phyloP scores from a whole-genome alignment of 805 yeast genomes.

The Jamesozyma hellenica region DNA sequence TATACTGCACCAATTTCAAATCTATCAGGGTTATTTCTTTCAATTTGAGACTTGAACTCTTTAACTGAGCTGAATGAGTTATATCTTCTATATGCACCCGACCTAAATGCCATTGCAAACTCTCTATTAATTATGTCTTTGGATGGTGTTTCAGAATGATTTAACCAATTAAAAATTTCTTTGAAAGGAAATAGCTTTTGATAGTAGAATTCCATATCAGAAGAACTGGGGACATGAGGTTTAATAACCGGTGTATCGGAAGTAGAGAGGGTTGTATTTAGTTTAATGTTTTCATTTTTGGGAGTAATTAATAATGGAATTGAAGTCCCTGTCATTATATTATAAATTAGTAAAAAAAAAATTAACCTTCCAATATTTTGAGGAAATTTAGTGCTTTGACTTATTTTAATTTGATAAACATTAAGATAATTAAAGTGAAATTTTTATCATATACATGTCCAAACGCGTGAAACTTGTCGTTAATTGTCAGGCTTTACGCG shows the following conservation, averaged over 20 bases:
- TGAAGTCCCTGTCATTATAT: neutral
- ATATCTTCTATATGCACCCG: conserved; percentile 86
- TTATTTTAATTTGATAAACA: no score
- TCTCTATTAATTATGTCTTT: conserved; percentile 81
- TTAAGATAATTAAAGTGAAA: no score
- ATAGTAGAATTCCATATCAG: conserved; percentile 67
- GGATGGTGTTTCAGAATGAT: conserved; percentile 68
- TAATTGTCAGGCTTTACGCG: no score
- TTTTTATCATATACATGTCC: no score
- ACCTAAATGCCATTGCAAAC: conserved; percentile 80
- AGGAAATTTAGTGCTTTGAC: no score
- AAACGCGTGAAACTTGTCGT: no score
- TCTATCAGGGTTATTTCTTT: conserved; percentile 69
- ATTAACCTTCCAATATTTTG: no score
- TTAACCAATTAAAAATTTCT: conserved; percentile 77
- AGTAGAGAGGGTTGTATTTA: neutral
- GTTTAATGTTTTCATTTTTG: neutral
- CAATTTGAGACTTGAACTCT: conserved; percentile 71
- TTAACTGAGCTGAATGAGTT: conserved; percentile 57
- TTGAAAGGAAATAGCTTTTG: conserved; percentile 66
- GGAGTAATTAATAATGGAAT: neutral
- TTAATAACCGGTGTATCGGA: neutral
- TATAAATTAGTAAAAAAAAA: no score
- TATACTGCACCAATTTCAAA: conserved; percentile 94
- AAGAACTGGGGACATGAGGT: conserved; percentile 26